Evolutionary conservation across 2,329 filamentous ascomycete species (phyloP).

Genomic region (Colletotrichum scovillei): DNA sequence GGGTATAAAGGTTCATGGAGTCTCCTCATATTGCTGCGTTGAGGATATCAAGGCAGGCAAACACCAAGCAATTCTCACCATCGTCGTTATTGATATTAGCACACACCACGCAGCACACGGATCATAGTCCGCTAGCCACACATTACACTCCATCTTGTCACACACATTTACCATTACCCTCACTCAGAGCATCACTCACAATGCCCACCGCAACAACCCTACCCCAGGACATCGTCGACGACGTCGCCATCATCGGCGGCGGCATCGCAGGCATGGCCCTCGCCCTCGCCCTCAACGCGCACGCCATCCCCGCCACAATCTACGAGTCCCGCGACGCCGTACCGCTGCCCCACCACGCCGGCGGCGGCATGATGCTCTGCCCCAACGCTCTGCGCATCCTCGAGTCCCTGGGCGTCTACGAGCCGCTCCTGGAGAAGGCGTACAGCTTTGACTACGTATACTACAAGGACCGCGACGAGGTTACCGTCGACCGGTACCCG

Average conservation of each 20-base stretch:
- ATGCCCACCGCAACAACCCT: not conserved
- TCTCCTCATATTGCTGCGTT: not conserved
- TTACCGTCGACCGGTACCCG: conserved; percentile 54
- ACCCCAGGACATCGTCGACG: conserved; percentile 5
- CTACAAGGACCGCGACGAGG: conserved; percentile 52
- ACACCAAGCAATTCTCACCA: not conserved
- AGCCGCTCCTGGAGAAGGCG: conserved; percentile 54
- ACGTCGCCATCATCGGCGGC: conserved; percentile 30
- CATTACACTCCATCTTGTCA: not conserved
- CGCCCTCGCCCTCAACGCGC: conserved; percentile 63
- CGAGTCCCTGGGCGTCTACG: conserved; percentile 60
- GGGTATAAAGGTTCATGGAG: not conserved
- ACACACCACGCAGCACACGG: too few species aligned
- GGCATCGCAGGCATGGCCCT: conserved; percentile 45
- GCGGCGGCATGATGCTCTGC: conserved; percentile 68
- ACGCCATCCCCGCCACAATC: conserved; percentile 60
- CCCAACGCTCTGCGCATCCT: conserved; percentile 68
- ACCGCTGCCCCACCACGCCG: conserved; percentile 53
- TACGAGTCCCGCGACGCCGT: conserved; percentile 59
- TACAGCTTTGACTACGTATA: conserved; percentile 63
- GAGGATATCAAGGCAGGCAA: not conserved
- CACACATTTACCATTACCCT: not conserved
- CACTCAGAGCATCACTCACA: not conserved
- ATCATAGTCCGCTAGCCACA: not conserved
- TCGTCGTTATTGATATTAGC: not conserved